phyloP scores from a whole-genome alignment of 2,329 filamentous ascomycete genomes.

The Fusarium sp. region DNA sequence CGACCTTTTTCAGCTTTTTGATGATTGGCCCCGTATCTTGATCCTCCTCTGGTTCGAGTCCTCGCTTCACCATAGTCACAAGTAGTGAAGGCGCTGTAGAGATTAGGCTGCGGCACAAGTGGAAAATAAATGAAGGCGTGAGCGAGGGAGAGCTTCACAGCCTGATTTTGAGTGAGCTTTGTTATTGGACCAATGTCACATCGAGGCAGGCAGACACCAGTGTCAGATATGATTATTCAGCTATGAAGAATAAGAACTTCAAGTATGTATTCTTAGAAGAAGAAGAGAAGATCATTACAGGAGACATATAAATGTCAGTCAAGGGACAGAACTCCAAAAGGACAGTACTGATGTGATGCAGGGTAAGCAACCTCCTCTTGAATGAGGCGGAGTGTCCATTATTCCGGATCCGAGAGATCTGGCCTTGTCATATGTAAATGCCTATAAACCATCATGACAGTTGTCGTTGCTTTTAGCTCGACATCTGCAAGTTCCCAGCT shows the following conservation, averaged over 20 bases:
- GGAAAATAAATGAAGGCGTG: neutral
- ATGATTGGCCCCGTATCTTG: neutral
- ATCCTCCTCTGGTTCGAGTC: neutral
- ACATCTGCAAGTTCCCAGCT: constrained; percentile 9
- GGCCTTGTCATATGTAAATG: constrained; percentile 37
- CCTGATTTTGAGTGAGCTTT: neutral
- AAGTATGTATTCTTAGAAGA: neutral
- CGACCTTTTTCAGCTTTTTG: neutral
- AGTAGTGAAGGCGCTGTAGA: neutral
- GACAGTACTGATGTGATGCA: neutral
- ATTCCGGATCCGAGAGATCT: constrained; percentile 42
- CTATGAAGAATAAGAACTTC: too few relatives aligned
- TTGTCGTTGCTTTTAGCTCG: constrained; percentile 16
- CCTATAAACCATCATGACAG: constrained; percentile 37
- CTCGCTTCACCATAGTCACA: neutral
- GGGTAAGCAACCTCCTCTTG: constrained; percentile 10
- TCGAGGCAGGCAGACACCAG: neutral
- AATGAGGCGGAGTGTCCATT: constrained; percentile 13
- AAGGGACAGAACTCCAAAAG: neutral
- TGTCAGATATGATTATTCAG: neutral
- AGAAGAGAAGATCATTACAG: neutral
- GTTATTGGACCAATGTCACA: neutral
- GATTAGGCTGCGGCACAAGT: neutral
- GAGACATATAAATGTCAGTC: too few relatives aligned
- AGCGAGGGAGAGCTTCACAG: neutral